Conservation (phyloP, 257 asterid genomes). For the Coffea eugenioides region DNA sequence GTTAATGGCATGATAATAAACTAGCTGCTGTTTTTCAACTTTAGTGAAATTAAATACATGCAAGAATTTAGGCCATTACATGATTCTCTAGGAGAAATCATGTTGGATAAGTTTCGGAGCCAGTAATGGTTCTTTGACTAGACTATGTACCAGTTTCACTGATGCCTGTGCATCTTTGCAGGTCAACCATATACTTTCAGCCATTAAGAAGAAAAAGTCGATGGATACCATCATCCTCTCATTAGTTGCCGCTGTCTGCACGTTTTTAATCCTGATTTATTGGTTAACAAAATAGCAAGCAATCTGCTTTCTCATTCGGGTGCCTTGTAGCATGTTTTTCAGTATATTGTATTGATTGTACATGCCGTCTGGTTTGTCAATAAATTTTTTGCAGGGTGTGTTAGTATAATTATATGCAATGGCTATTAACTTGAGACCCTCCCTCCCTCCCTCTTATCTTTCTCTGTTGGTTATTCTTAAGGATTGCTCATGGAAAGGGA, state of each 20-base stretch:
- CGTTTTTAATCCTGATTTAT: constrained; percentile 73
- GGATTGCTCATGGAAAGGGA: neutral
- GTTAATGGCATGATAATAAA: neutral
- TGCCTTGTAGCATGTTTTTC: neutral
- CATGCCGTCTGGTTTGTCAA: neutral
- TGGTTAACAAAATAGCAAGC: constrained; percentile 79
- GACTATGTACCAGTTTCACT: neutral
- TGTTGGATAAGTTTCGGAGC: neutral
- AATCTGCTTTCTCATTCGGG: neutral
- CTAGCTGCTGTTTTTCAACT: neutral
- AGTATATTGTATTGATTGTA: constrained; percentile 12
- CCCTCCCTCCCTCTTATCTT: neutral
- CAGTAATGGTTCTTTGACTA: neutral
- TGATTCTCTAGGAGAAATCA: neutral
- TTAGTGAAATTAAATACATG: neutral
- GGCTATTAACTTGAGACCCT: neutral
- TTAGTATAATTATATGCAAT: neutral
- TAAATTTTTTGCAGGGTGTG: neutral
- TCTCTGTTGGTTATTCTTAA: neutral
- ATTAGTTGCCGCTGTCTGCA: constrained; percentile 84
- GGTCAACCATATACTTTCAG: constrained; percentile 72
- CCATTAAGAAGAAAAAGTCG: constrained; percentile 91
- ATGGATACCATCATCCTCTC: constrained; percentile 90
- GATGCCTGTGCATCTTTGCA: constrained; percentile 27
- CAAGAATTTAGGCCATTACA: neutral